Base-by-base conservation (phyloP, 345 rosid species). In the Toxicodendron radicans region DNA sequence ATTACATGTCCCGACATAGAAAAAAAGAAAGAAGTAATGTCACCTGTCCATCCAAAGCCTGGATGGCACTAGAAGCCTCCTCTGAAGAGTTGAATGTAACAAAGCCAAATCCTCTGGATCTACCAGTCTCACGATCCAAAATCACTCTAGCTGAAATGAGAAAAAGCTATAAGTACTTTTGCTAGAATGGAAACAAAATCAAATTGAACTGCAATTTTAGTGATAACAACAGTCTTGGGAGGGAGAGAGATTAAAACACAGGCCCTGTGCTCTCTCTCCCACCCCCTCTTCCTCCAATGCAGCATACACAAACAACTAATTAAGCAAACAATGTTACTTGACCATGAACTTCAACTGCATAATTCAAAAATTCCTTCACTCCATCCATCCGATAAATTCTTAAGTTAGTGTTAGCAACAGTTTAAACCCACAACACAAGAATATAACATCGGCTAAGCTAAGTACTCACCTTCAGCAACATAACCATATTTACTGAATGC, bases 31-130 rank as follows among this genome's bases (percentile, higher is more conserved):
- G 33, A 45, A 67, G 68, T 13, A 62, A 68, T 30, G 59, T 68
- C 83, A 95, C 99, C 97, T 86, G 90, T 27, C 98, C 99, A 84
- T 95, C 98, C 89, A 93, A 76, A 70, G 97, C 99, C 76, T 95
- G 99, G 54, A 93, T 79, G 71, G 99, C 97, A 85, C 85, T 81
- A 33, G 94, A 85, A n/a, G 99, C 99, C 53, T 84, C 97, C 79
- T 91, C 98, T 1, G 73, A 59, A 51, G 90, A 80, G 5, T 84
- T 79, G 75, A 71, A 95, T 32, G 96, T 95, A 58, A 95, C 75
- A 76, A 91, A 95, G 20, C 94, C 99, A 85, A 92, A 92, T 66
- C 99, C 99, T 78, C 97, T 93, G 14, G 99, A 95, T 72, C 94
- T 85, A 57, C 98, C 96, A 38, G 91, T 86, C 52, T 95, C 99